These are phyloP conservation scores for Rhynchospora pubera DNA, from an alignment of 176 grass and related monocot genomes.

Conservation along the genomic window DNA sequence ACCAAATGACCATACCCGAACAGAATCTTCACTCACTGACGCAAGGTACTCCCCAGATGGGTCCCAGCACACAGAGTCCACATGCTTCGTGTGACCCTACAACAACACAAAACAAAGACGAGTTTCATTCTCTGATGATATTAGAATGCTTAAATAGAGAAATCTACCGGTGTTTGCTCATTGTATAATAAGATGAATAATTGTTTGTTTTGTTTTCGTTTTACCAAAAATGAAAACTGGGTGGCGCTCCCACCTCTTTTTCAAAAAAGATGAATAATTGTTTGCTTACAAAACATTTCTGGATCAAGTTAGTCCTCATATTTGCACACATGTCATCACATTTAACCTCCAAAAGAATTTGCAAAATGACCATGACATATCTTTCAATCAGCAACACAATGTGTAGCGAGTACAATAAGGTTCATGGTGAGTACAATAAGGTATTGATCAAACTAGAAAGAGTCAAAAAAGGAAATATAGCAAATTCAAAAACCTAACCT, in stretches of 20 bases:
- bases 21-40: slow-evolving; percentile 87
- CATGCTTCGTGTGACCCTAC: slow-evolving; percentile 70
- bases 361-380: not conserved
- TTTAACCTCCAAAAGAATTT: not conserved
- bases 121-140: not conserved
- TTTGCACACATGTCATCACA: not conserved
- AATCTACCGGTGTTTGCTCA: not conserved
- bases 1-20: slow-evolving; percentile 75
- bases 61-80: slow-evolving; percentile 86
- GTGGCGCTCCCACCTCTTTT: no score
- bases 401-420: not conserved
- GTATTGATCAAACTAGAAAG: not conserved
- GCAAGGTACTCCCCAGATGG: slow-evolving; percentile 67
- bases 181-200: not conserved
- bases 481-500: slow-evolving; percentile 41
- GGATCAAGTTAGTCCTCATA: not conserved
- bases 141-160: not conserved
- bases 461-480: not conserved
- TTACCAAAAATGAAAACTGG: no score
- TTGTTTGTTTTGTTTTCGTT: not conserved
- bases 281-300: not conserved
- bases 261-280: no score
- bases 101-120: not conserved
- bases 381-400: not conserved
- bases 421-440: not conserved